Base-by-base conservation (phyloP, 2,329 filamentous ascomycete species). In the Geosmithia morbida region DNA sequence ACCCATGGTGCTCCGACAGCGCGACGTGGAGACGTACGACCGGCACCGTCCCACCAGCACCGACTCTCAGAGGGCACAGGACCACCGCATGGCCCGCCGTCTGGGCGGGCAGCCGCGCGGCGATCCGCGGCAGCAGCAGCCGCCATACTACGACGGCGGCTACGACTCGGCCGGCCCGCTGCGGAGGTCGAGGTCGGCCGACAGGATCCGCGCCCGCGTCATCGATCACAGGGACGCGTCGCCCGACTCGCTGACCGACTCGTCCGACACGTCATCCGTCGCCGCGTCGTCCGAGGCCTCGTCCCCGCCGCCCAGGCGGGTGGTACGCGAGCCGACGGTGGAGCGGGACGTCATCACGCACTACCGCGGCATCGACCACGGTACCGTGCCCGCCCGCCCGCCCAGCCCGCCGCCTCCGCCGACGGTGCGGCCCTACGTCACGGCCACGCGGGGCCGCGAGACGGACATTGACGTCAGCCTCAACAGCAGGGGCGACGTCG, bases 331-430 rank as follows among this genome's bases (percentile, higher is more conserved):
- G 18, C 87, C 87, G 33, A 84, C 83, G 1, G 87, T 94, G 55
- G 85, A 90, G 63, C 80, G 90, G 57, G 86, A 95, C 59, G 81
- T 94, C 49, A 89, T 94, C 53, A 94, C 87, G 0, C 86, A 92
- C 64, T 90, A 92, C 60, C 77, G 82, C 49, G 85, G 90, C 58
- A 83, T 94, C 55, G 85, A 94, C 58, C 87, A 94, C 65, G 88
- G 85, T 87, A 70, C 11, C 41, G 59, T 75, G 37, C 59, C 55
- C 46, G 62, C 57, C 2, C 63, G 64, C 45, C 68, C 65, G 7
- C 71, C 66, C 17, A 67, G 61, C 33, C 72, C 72, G 14, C 66
- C 73, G 3, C 66, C 72, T 10, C 72, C 77, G 33, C 66, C 33
- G 6, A 11, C 33, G 5, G 33, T 16, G 11, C 10, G 33, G 11